These are phyloP conservation scores for Paramecium sonneborni DNA, from an alignment of 73 alveolate species.

Conservation along the genomic window DNA sequence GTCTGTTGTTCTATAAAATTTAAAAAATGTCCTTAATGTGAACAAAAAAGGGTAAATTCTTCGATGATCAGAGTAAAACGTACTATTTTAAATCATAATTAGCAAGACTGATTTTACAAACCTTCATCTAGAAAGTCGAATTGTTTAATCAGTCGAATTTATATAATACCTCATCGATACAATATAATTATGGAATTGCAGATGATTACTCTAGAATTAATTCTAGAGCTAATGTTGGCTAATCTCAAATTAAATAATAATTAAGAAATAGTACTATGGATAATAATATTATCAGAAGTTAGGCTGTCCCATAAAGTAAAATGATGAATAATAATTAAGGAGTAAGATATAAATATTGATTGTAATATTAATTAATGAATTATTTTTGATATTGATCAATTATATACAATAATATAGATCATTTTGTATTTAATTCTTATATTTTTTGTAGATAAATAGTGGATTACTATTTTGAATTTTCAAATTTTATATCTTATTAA, in stretches of 20 bases:
- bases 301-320: background rate
- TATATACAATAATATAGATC: background rate
- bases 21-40: background rate
- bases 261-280: background rate
- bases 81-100: background rate
- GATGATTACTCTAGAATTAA: background rate
- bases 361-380: background rate
- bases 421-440: background rate
- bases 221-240: background rate
- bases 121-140: background rate
- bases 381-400: background rate
- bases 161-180: background rate
- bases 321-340: background rate
- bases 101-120: background rate
- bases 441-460: background rate
- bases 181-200: background rate
- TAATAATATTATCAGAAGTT: background rate
- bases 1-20: background rate
- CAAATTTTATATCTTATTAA: background rate
- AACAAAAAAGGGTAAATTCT: background rate
- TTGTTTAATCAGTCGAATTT: background rate
- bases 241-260: background rate
- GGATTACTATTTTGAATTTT: background rate
- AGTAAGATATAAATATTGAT: background rate
- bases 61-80: background rate